These are phyloP conservation scores for Suhomyces yuchorum DNA, from an alignment of 1,139 yeast species.

Conservation along the genomic window DNA sequence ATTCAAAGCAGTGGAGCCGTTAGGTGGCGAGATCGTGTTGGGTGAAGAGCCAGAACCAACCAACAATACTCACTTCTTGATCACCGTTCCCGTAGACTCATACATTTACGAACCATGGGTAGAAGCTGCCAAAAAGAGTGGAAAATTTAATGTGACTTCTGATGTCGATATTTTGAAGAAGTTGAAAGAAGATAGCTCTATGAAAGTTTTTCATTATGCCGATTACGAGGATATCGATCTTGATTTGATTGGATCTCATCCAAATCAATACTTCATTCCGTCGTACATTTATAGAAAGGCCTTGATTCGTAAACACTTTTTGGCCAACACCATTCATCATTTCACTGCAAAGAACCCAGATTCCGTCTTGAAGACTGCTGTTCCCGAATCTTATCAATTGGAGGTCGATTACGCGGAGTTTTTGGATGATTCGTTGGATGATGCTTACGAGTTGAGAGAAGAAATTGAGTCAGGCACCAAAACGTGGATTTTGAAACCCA, in stretches of 20 bases:
- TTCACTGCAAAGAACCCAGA: constrained; percentile 74
- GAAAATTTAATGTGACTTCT: constrained; percentile 28
- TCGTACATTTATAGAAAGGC: constrained; percentile 87
- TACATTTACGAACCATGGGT: constrained; percentile 64
- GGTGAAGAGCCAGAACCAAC: constrained; percentile 16
- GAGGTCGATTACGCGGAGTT: constrained; percentile 98
- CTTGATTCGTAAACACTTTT: constrained; percentile 82
- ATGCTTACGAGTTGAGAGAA: constrained; percentile 81
- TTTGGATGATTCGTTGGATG: constrained; percentile 89
- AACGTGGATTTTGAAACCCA: constrained; percentile 89
- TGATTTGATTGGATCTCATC: constrained; percentile 51
- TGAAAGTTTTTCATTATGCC: constrained; percentile 69
- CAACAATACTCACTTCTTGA: constrained; percentile 20
- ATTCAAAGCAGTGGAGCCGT: constrained; percentile 57
- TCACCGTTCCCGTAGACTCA: constrained; percentile 40
- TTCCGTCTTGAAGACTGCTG: constrained; percentile 59
- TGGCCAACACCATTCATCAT: constrained; percentile 76
- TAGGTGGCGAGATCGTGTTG: constrained; percentile 57
- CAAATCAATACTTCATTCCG: constrained; percentile 61
- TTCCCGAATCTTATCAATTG: constrained; percentile 74
- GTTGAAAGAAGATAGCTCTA: constrained; percentile 21
- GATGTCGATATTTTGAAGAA: constrained; percentile 26
- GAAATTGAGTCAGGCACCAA: constrained; percentile 66
- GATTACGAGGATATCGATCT: constrained; percentile 89
- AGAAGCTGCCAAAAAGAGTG: constrained; percentile 39